phyloP scores from a whole-genome alignment of 2,329 filamentous ascomycete genomes.

The Chaetomiaceae sp. region DNA sequence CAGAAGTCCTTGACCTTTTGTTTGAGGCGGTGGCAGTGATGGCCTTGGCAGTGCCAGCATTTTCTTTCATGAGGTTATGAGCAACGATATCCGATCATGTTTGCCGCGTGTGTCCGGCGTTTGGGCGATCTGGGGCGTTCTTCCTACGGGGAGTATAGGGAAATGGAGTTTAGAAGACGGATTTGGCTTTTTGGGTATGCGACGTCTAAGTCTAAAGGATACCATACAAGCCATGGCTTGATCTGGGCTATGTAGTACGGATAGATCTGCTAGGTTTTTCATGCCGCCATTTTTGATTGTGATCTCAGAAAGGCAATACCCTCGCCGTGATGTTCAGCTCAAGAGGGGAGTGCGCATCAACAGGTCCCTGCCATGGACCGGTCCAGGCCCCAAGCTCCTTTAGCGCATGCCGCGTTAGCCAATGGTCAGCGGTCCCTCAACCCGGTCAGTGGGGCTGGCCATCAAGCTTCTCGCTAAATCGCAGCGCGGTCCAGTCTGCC shows the following conservation, averaged over 20 bases:
- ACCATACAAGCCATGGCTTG: too few species aligned
- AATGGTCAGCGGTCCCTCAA: not conserved
- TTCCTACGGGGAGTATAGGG: not conserved
- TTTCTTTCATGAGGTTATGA: conserved; percentile 4
- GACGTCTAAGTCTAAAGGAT: conserved; percentile 5
- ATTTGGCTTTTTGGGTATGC: too few species aligned
- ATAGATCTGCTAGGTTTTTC: too few species aligned
- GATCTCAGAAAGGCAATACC: too few species aligned
- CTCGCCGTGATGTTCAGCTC: too few species aligned
- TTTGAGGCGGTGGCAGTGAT: conserved; percentile 5
- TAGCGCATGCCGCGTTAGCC: not conserved
- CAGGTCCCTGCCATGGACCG: not conserved
- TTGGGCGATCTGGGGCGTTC: too few species aligned
- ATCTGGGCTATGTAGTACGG: too few species aligned
- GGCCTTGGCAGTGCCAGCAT: not conserved
- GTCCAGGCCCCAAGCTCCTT: conserved; percentile 8
- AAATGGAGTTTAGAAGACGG: not conserved
- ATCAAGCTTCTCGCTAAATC: conserved; percentile 18
- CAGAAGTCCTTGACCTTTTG: too few species aligned
- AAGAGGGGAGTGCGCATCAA: too few species aligned
- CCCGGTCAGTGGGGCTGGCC: not conserved
- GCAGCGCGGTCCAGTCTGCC: conserved; percentile 16
- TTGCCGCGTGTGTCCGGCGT: conserved; percentile 1
- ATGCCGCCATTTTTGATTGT: too few species aligned
- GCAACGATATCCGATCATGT: conserved; percentile 1